Conservation (phyloP, 148 eudicot species). For the Agrostemma githago region DNA sequence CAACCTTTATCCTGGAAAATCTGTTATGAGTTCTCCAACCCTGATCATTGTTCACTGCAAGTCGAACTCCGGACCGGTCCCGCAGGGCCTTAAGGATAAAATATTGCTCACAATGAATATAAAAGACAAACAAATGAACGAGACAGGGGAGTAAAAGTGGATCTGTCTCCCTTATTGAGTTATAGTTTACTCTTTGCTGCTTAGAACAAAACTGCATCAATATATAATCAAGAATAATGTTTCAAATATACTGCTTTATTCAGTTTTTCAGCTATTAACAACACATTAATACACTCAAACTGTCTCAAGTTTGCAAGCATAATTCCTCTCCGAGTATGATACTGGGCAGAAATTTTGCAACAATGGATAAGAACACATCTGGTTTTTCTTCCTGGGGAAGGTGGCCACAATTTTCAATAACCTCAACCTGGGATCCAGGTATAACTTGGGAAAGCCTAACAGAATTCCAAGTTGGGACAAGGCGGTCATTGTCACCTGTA, state of each 20-base stretch:
- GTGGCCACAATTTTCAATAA: constrained; percentile 84
- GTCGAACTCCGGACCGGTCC: too few relatives aligned
- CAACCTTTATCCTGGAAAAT: too few relatives aligned
- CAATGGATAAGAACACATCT: constrained; percentile 62
- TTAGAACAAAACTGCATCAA: not conserved
- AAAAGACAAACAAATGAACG: too few relatives aligned
- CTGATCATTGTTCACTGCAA: too few relatives aligned
- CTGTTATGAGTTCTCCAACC: too few relatives aligned
- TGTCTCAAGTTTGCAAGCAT: constrained; percentile 34
- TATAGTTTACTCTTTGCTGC: not conserved
- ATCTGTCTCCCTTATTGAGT: too few relatives aligned
- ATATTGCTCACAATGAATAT: too few relatives aligned
- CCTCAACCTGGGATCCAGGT: constrained; percentile 62
- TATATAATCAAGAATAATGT: not conserved
- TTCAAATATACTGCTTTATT: not conserved
- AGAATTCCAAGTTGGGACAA: constrained; percentile 84
- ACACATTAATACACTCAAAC: not conserved
- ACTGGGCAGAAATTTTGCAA: constrained; percentile 50
- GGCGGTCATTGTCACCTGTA: constrained; percentile 78
- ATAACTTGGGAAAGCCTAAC: constrained; percentile 69
- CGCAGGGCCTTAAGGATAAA: too few relatives aligned
- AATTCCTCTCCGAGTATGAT: constrained; percentile 41
- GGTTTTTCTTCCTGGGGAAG: constrained; percentile 86
- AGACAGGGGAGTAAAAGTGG: too few relatives aligned
- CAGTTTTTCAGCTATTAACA: not conserved